Conservation (phyloP, 2,329 filamentous ascomycete genomes). For the Pestalotiopsis fici region DNA sequence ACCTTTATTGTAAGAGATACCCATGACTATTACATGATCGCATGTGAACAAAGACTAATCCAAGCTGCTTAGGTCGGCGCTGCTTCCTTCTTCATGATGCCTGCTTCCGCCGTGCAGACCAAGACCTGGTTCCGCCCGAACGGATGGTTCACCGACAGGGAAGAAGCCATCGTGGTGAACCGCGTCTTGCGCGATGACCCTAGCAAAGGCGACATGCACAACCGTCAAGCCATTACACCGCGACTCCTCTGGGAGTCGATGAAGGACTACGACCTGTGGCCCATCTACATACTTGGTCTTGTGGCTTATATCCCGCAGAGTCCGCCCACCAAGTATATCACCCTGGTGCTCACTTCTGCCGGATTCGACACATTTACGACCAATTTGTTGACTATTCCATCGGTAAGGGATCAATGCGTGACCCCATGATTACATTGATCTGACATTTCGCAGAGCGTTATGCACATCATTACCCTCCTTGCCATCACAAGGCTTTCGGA, state of each 20-base stretch:
- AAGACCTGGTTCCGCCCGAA: slow-evolving; percentile 50
- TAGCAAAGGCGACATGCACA: slow-evolving; percentile 59
- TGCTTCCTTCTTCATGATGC: slow-evolving; percentile 54
- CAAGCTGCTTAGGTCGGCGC: slow-evolving; percentile 40
- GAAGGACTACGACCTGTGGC: slow-evolving; percentile 59
- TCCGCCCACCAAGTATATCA: slow-evolving; percentile 50
- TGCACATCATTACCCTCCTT: slow-evolving; percentile 53
- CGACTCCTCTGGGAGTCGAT: slow-evolving; percentile 48
- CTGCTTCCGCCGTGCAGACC: slow-evolving; percentile 47
- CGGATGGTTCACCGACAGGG: slow-evolving; percentile 59
- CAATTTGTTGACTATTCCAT: slow-evolving; percentile 58
- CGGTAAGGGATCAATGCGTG: slow-evolving; percentile 30
- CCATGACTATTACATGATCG: background rate
- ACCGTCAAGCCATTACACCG: slow-evolving; percentile 53
- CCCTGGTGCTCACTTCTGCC: slow-evolving; percentile 49
- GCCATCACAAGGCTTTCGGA: slow-evolving; percentile 53
- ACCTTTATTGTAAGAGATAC: slow-evolving; percentile 37
- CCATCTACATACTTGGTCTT: slow-evolving; percentile 51
- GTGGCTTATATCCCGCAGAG: slow-evolving; percentile 48
- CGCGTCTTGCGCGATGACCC: slow-evolving; percentile 58
- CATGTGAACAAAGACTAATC: background rate
- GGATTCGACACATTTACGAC: slow-evolving; percentile 56
- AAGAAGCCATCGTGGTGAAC: slow-evolving; percentile 60
- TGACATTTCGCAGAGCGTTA: slow-evolving; percentile 32
- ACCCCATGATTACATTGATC: background rate